Evolutionary conservation across 1,284 basidiomycete genomes (phyloP).

Genomic region (Ustilago bromivora): DNA sequence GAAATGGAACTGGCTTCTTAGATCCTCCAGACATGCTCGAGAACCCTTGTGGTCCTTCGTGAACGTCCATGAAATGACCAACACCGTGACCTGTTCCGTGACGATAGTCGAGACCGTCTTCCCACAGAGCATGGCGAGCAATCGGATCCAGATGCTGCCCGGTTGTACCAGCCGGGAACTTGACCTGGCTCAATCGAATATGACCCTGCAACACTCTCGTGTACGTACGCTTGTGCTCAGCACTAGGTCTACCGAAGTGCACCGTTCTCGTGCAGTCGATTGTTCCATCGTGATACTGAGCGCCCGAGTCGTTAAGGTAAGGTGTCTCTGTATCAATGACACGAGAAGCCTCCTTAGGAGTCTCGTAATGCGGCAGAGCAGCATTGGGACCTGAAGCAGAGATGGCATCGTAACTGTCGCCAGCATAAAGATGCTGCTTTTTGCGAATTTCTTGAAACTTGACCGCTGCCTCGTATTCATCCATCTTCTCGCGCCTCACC

Average conservation of each 20-base stretch:
- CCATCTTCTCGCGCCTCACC: slow-evolving; percentile 34
- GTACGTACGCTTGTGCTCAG: slow-evolving; percentile 64
- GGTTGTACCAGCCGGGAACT: slow-evolving; percentile 63
- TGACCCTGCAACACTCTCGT: slow-evolving; percentile 66
- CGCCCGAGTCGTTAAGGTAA: slow-evolving; percentile 65
- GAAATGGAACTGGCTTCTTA: slow-evolving; percentile 45
- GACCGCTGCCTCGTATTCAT: slow-evolving; percentile 61
- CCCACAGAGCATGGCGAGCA: slow-evolving; percentile 60
- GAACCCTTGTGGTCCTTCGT: slow-evolving; percentile 65
- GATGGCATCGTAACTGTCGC: slow-evolving; percentile 67
- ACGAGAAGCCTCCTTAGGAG: slow-evolving; percentile 51
- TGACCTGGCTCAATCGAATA: slow-evolving; percentile 53
- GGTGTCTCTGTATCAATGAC: slow-evolving; percentile 62
- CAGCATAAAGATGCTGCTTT: slow-evolving; percentile 54
- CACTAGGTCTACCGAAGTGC: slow-evolving; percentile 64
- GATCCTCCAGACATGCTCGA: slow-evolving; percentile 56
- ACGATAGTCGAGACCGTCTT: slow-evolving; percentile 60
- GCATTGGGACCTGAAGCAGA: slow-evolving; percentile 63
- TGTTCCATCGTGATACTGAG: slow-evolving; percentile 66
- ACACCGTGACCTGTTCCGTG: slow-evolving; percentile 67
- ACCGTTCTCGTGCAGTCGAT: slow-evolving; percentile 67
- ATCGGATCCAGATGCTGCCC: slow-evolving; percentile 61
- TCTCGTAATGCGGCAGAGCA: slow-evolving; percentile 67
- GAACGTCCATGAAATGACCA: slow-evolving; percentile 62
- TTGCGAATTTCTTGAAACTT: slow-evolving; percentile 47